Conservation (phyloP, 257 asterid species). For the Solanum acaule region DNA sequence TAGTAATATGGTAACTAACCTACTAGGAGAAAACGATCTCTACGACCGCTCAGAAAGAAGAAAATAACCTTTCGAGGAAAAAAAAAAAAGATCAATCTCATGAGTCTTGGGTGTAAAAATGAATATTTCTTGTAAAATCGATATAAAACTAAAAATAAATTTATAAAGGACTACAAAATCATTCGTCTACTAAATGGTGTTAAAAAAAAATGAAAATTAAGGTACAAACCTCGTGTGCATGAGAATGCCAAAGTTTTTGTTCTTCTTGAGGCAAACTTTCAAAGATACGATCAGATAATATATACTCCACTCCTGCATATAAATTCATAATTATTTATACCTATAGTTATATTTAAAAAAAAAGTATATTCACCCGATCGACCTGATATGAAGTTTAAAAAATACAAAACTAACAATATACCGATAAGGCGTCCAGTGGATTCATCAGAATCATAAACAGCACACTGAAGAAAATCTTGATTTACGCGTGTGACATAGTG, state of each 20-base stretch:
- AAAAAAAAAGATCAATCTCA: too few relatives aligned
- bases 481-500: conserved; percentile 42
- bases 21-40: neutral
- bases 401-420: neutral
- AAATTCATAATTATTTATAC: neutral
- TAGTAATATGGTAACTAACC: too few relatives aligned
- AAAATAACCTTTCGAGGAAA: too few relatives aligned
- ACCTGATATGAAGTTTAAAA: too few relatives aligned
- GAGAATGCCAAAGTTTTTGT: conserved; percentile 90
- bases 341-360: neutral
- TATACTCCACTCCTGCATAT: conserved; percentile 65
- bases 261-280: conserved; percentile 56
- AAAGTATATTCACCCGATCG: too few relatives aligned
- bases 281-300: conserved; percentile 44
- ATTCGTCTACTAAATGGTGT: neutral
- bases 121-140: neutral
- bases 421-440: conserved; percentile 65
- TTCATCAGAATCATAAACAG: conserved; percentile 73
- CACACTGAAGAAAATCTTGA: conserved; percentile 75
- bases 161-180: neutral
- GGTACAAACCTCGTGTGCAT: conserved; percentile 46
- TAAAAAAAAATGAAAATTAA: neutral
- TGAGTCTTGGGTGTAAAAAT: neutral
- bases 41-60: too few relatives aligned
- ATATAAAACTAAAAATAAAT: neutral